Percentiles rank a stretch among this genome's conserved stretches.
These are phyloP conservation scores for Hypoxylon sp. DNA, from an alignment of 2,329 filamentous ascomycete genomes.

Conservation along the genomic window DNA sequence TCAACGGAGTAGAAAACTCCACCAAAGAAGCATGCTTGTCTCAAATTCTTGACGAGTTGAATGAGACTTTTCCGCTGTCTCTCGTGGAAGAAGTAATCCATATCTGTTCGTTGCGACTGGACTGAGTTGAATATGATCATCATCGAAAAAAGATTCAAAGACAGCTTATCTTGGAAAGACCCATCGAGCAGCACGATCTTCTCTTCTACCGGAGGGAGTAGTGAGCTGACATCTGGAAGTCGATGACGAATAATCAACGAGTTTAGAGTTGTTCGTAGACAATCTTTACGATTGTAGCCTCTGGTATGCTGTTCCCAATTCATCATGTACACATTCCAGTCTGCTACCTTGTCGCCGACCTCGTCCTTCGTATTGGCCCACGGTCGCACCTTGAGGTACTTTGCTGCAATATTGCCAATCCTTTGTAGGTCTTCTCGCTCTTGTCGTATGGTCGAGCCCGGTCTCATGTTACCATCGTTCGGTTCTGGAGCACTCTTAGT, in stretches of 20 bases:
- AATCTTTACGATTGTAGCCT: constrained; percentile 70
- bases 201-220: constrained; percentile 80
- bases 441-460: constrained; percentile 56
- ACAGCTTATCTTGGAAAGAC: constrained; percentile 86
- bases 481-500: constrained; percentile 7
- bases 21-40: constrained; percentile 87
- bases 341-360: constrained; percentile 70
- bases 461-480: constrained; percentile 43
- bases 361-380: constrained; percentile 76
- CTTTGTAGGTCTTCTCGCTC: constrained; percentile 76
- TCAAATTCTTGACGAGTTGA: constrained; percentile 81
- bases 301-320: constrained; percentile 66
- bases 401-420: constrained; percentile 74
- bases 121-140: constrained; percentile 89
- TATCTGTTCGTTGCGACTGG: constrained; percentile 85
- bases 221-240: constrained; percentile 77
- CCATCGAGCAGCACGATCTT: constrained; percentile 81
- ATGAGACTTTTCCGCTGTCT: constrained; percentile 77
- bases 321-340: constrained; percentile 82
- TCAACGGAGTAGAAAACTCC: constrained; percentile 79
- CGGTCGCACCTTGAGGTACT: constrained; percentile 82
- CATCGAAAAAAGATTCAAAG: constrained; percentile 87
- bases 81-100: constrained; percentile 90
- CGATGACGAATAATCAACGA: constrained; percentile 86
- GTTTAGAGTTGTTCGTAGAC: constrained; percentile 79